phyloP scores from a whole-genome alignment of 177 flowering plant genomes.

The Vitis hybrid region DNA sequence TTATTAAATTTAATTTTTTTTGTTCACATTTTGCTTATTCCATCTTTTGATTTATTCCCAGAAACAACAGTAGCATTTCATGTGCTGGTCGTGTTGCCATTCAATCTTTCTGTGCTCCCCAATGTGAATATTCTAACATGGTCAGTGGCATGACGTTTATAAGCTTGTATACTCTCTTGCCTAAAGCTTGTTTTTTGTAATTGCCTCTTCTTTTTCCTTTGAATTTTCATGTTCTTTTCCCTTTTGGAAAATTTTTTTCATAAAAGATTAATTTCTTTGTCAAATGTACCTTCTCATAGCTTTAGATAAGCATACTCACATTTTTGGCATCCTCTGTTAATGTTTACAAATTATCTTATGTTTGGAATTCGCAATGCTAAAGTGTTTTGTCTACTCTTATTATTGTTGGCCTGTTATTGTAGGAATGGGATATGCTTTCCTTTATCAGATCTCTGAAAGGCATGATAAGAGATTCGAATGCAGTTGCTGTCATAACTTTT shows the following conservation, averaged over 20 bases:
- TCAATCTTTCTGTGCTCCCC: constrained; percentile 91
- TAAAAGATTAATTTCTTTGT: not conserved
- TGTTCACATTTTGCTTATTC: not conserved
- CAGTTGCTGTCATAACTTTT: constrained; percentile 80
- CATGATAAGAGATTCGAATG: constrained; percentile 68
- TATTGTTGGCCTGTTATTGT: constrained; percentile 17
- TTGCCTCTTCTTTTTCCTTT: constrained; percentile 4
- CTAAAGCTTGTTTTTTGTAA: not conserved
- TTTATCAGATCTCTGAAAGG: constrained; percentile 76
- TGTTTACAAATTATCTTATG: not conserved
- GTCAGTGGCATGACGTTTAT: constrained; percentile 36
- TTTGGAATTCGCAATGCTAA: not conserved
- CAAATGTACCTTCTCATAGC: not conserved
- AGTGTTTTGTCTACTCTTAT: not conserved
- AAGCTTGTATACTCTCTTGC: not conserved
- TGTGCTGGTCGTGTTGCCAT: constrained; percentile 77
- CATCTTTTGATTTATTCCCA: constrained; percentile 24
- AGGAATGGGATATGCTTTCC: constrained; percentile 96
- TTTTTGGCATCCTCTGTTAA: no score
- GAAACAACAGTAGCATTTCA: constrained; percentile 45
- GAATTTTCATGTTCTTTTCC: not conserved
- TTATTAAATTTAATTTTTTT: not conserved
- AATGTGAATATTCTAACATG: constrained; percentile 66
- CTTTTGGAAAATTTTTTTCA: no score
- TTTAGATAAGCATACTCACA: no score